Percentiles rank a stretch among this genome's conserved stretches.
Evolutionary conservation across 2,329 filamentous ascomycete genomes (phyloP).

Genomic region (Paraphaeosphaeria minitans): DNA sequence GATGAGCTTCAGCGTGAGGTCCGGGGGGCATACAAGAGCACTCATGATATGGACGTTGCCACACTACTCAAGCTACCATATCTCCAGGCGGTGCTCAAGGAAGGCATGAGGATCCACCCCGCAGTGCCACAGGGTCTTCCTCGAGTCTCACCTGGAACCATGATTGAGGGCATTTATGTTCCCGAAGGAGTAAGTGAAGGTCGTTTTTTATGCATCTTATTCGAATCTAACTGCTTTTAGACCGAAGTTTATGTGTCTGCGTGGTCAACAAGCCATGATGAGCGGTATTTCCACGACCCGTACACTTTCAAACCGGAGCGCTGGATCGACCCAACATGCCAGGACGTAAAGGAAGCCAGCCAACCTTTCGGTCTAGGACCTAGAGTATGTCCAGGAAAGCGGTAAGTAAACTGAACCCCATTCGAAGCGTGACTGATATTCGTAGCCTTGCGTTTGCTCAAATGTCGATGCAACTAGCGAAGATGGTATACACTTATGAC

Average conservation of each 20-base stretch:
- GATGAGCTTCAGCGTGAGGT: conserved; percentile 25
- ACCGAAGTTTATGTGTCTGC: conserved; percentile 6
- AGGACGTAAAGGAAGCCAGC: conserved; percentile 19
- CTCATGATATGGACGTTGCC: conserved; percentile 24
- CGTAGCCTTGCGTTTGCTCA: conserved; percentile 30
- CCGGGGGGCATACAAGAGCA: conserved; percentile 16
- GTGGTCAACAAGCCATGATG: conserved; percentile 33
- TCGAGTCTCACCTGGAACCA: conserved; percentile 16
- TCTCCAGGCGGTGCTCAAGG: conserved; percentile 25
- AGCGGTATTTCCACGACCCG: conserved; percentile 32
- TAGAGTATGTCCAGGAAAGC: conserved; percentile 25
- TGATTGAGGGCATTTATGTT: conserved; percentile 19
- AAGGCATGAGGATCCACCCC: conserved; percentile 26
- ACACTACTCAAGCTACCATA: conserved; percentile 21
- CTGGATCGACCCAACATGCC: conserved; percentile 23
- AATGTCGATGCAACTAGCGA: conserved; percentile 43
- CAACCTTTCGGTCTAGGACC: conserved; percentile 27
- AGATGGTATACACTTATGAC: conserved; percentile 47
- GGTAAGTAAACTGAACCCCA: not conserved
- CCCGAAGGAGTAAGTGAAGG: conserved; percentile 11
- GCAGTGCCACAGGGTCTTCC: conserved; percentile 1
- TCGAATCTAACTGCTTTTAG: not conserved
- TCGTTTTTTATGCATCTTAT: conserved; percentile 9
- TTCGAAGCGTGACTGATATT: not conserved
- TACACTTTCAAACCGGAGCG: conserved; percentile 33